Base-by-base conservation (phyloP, 2,329 filamentous ascomycete species). In the Aspergillus calidoustus region DNA sequence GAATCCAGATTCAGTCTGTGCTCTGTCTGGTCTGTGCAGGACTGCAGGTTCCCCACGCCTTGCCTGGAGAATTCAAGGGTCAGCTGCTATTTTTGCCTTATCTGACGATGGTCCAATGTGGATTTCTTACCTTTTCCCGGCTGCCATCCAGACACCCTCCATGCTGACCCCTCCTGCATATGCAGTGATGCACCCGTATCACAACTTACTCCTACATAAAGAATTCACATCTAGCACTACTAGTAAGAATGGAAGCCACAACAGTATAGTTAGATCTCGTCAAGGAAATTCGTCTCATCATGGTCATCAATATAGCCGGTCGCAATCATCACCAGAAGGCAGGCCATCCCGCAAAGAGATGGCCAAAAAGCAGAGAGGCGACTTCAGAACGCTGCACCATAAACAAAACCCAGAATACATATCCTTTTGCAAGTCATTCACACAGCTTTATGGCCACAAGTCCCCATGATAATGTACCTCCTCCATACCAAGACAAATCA, bases 211-310 rank as follows among this genome's bases (percentile, higher is more conserved):
- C 50, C 23, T 56, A 48, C 41, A 25, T n/a, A 38, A n/a, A 34
- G 30, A 41, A 41, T 15, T 11, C 28, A 53, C 50, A 28, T 28
- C 25, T 28, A 4, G 25, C 25, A 54, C n/a, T 38, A 34, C 23
- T 28, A 57, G 44, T 47, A 48, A 23, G 23, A 25, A 49, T 25
- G 34, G 31, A 64, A 64, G 54, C 57, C 60, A 66, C 60, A 66
- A 62, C 63, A 65, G 31, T 68, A 66, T 67, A 64, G 58, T 50
- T 58, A 60, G 60, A 54, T 59, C 60, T 68, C 64, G 50, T 67
- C 23, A 60, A 74, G 69, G 65, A 74, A 67, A 75, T 75, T 75
- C 74, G 74, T 76, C 65, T 70, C 71, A 71, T 76, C 73, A 72
- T 75, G 69, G 74, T 75, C 73, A 65, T 65, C 71, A 70, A 67